phyloP scores from a whole-genome alignment of 805 yeast genomes.

The Teunomyces stri region DNA sequence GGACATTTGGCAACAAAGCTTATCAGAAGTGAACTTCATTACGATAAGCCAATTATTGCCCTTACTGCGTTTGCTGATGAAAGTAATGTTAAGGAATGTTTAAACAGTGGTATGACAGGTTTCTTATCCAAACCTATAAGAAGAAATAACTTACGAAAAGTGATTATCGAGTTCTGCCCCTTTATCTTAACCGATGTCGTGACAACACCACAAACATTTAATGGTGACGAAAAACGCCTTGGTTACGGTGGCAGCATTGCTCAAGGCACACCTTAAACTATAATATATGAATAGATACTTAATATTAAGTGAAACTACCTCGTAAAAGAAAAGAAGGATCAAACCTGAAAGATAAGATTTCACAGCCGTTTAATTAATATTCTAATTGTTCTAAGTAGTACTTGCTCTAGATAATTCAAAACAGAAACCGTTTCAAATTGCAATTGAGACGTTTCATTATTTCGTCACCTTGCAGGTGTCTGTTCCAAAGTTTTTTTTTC shows the following conservation, averaged over 20 bases:
- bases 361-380: background rate
- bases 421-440: background rate
- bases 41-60: slow-evolving; percentile 79
- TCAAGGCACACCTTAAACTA: background rate
- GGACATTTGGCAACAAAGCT: slow-evolving; percentile 80
- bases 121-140: slow-evolving; percentile 87
- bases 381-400: no score
- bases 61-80: slow-evolving; percentile 95
- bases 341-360: background rate
- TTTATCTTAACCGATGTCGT: slow-evolving; percentile 29
- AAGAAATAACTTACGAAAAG: slow-evolving; percentile 61
- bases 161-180: slow-evolving; percentile 49
- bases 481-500: background rate
- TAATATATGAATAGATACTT: background rate
- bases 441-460: background rate
- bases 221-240: slow-evolving; percentile 26
- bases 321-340: no score
- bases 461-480: background rate
- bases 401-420: background rate
- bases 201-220: slow-evolving; percentile 30
- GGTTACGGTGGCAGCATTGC: slow-evolving; percentile 13
- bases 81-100: slow-evolving; percentile 80
- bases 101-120: slow-evolving; percentile 89
- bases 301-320: no score
- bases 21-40: slow-evolving; percentile 62